phyloP scores from a whole-genome alignment of 164 flowering plant species.

The Aristolochia contorta region DNA sequence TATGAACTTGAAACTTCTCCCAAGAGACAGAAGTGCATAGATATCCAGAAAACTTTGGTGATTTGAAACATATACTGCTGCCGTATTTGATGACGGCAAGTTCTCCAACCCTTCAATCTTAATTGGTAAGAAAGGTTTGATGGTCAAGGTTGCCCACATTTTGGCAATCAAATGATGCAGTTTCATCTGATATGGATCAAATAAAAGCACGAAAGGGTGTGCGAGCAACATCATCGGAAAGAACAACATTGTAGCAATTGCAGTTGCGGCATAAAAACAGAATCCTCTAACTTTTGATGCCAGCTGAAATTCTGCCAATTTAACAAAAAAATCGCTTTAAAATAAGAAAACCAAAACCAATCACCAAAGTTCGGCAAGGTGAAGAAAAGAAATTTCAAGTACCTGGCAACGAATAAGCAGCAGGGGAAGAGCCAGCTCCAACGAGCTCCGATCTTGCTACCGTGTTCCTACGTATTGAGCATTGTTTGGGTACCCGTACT shows the following conservation, averaged over 20 bases:
- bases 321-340: not conserved
- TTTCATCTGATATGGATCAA: conserved; percentile 63
- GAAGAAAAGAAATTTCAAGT: not conserved
- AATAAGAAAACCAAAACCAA: not conserved
- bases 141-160: conserved; percentile 61
- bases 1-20: conserved; percentile 84
- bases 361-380: not conserved
- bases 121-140: conserved; percentile 49
- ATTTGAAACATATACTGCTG: conserved; percentile 93
- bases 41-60: conserved; percentile 93
- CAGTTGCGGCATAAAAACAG: conserved; percentile 55
- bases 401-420: conserved; percentile 46
- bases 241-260: conserved; percentile 51
- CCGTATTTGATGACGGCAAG: conserved; percentile 61
- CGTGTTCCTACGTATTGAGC: conserved; percentile 15
- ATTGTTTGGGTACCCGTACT: conserved; percentile 7
- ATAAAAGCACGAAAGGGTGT: conserved; percentile 82
- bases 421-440: conserved; percentile 34
- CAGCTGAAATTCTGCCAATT: conserved; percentile 37
- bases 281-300: conserved; percentile 58
- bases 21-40: conserved; percentile 70
- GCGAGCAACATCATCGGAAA: conserved; percentile 56
- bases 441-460: conserved; percentile 46
- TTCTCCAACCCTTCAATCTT: conserved; percentile 81
- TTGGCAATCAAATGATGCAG: conserved; percentile 69